These are phyloP conservation scores for Sclerotinia nivalis DNA, from an alignment of 2,329 filamentous ascomycete genomes.

Conservation along the genomic window DNA sequence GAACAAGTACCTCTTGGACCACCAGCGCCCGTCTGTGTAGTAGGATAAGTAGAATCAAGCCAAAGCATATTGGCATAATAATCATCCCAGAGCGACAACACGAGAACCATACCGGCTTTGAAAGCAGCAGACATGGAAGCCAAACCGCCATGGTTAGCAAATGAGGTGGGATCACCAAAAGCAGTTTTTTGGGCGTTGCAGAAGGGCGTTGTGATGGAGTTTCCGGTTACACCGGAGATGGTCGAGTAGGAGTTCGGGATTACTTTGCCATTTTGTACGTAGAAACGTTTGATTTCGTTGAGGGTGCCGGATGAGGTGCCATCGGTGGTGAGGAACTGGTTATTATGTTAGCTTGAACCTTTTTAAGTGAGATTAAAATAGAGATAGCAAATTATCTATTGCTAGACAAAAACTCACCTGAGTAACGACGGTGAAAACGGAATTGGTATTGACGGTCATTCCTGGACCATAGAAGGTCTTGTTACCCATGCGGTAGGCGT, in stretches of 20 bases:
- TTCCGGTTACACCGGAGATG: slow-evolving; percentile 50
- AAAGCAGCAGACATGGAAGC: slow-evolving; percentile 56
- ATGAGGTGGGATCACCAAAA: slow-evolving; percentile 56
- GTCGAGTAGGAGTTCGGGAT: slow-evolving; percentile 52
- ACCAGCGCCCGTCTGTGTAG: slow-evolving; percentile 49
- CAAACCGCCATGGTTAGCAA: slow-evolving; percentile 57
- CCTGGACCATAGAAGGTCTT: slow-evolving; percentile 57
- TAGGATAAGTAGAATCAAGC: slow-evolving; percentile 69
- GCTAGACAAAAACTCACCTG: slow-evolving; percentile 40
- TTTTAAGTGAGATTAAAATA: neutral
- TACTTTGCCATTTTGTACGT: slow-evolving; percentile 55
- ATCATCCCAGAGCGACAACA: slow-evolving; percentile 58
- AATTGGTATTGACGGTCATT: slow-evolving; percentile 54
- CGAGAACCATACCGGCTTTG: slow-evolving; percentile 61
- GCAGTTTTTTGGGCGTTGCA: slow-evolving; percentile 56
- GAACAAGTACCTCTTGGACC: slow-evolving; percentile 56
- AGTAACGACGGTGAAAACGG: slow-evolving; percentile 58
- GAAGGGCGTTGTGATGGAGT: slow-evolving; percentile 56
- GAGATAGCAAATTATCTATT: neutral
- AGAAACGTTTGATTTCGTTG: slow-evolving; percentile 56
- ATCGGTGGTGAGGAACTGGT: slow-evolving; percentile 17
- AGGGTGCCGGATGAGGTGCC: slow-evolving; percentile 53
- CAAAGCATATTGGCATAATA: slow-evolving; percentile 70
- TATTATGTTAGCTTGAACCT: neutral
- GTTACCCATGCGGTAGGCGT: slow-evolving; percentile 59